Evolutionary conservation across 305 asterid genomes (phyloP).

Genomic region (Euphrasia arctica): DNA sequence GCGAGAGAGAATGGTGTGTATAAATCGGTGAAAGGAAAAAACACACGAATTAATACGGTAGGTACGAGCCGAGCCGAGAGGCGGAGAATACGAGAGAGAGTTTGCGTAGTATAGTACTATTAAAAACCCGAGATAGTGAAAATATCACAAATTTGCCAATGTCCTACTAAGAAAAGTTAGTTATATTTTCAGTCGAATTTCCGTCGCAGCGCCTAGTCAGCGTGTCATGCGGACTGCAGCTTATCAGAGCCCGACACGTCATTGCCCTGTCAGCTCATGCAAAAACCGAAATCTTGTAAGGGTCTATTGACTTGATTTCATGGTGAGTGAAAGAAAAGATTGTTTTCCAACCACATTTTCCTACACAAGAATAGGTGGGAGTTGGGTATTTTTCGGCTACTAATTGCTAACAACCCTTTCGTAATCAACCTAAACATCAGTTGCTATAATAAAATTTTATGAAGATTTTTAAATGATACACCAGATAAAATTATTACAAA

Average conservation of each 20-base stretch:
- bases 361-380: constrained; percentile 11
- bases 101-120: no score
- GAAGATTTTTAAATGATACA: no score
- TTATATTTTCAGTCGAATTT: no score
- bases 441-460: no score
- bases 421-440: background rate
- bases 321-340: background rate
- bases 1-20: constrained; percentile 21
- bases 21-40: constrained; percentile 20
- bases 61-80: constrained; percentile 8
- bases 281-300: background rate
- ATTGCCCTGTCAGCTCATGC: no score
- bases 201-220: no score
- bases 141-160: no score
- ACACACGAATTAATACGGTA: constrained; percentile 33
- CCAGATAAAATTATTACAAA: no score
- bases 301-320: no score
- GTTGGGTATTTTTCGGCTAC: constrained; percentile 20
- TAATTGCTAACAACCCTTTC: background rate
- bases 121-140: no score
- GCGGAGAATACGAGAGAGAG: constrained; percentile 35
- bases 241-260: no score
- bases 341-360: constrained; percentile 18
- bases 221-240: background rate
- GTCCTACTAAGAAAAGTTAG: no score